Evolutionary conservation across 805 yeast species (phyloP), one percentile per base, ranked within the genome.

Genomic region (Ogataea nonfermentans): DNA sequence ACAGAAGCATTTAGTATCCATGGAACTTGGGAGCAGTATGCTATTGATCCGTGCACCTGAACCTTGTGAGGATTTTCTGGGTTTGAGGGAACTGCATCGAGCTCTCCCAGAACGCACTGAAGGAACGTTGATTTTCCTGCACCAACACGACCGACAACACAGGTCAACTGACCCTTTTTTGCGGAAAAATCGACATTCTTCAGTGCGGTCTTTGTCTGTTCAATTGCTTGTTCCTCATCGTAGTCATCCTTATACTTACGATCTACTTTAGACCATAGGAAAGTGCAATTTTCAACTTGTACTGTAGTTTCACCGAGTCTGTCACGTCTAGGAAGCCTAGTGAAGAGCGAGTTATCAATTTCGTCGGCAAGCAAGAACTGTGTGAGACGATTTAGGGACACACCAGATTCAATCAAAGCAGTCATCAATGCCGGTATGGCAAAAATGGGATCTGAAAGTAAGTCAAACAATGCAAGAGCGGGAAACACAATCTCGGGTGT

Each of bases 1-100:
- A 93, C 91, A 3, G 95, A 73, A 24, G 95, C 98, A 59, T 93
- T 93, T 84, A 89, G 84, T 48, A 93, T 89, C 99, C 99, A 93
- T 1, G 99, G 95, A 27, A 84, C 71, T 55, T 80, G 86, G 1
- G 84, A 68, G 56, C 84, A 79, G 49, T 77, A 79, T 0, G 84
- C 83, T 29, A 78, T 55, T 2, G 70, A 54, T 4, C 81, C 80
- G n/a, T 44, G 44, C 9, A 63, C 40, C 4, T 50, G 43, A 3
- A 63, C 49, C 25, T 54, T 57, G 22, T 43, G 44, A 3, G 52
- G 40, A 34, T 44, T 44, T 3, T 61, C 57, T 12, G 55, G 44
- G 40, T 62, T 56, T 3, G 56, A 36, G 4, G 66, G 55, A 8
- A 59, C 47, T 33, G 71, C 63, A 10, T 70, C 65, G n/a, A 80